A percentile compares a stretch with the other conserved stretches of the same genome.
These are phyloP conservation scores for Coniochaeta hoffmannii DNA, from an alignment of 2,329 filamentous ascomycete species.

Conservation along the genomic window DNA sequence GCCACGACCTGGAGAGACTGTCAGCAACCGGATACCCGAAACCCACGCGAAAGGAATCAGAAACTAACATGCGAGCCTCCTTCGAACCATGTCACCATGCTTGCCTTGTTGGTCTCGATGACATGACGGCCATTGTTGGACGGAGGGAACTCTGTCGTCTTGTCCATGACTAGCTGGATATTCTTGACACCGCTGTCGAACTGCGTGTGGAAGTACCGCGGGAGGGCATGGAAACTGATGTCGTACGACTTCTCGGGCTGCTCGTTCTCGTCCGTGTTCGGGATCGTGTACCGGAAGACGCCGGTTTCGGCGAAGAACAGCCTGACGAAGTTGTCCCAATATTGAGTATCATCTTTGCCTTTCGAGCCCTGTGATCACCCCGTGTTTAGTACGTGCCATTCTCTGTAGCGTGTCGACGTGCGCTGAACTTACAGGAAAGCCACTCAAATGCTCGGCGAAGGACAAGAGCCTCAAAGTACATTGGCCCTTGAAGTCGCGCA, in stretches of 20 bases:
- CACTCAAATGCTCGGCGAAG: constrained; percentile 55
- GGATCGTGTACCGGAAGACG: constrained; percentile 67
- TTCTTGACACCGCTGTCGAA: constrained; percentile 80
- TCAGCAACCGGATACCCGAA: constrained; percentile 16
- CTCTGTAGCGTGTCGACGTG: background rate
- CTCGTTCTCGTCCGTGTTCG: constrained; percentile 46
- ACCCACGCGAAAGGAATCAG: background rate
- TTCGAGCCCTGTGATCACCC: constrained; percentile 39
- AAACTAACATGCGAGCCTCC: constrained; percentile 71
- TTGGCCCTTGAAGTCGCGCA: constrained; percentile 45
- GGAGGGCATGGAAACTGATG: constrained; percentile 71
- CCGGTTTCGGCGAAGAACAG: constrained; percentile 75
- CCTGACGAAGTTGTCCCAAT: constrained; percentile 75
- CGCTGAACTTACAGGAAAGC: constrained; percentile 39
- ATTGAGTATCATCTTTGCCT: constrained; percentile 59
- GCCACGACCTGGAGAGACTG: constrained; percentile 57
- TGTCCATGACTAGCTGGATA: constrained; percentile 80
- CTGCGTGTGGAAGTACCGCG: constrained; percentile 84
- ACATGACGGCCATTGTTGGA: constrained; percentile 56
- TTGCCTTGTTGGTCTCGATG: constrained; percentile 70
- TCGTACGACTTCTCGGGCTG: constrained; percentile 73
- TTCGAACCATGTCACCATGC: constrained; percentile 83
- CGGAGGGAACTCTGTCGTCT: constrained; percentile 28
- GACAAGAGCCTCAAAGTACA: constrained; percentile 54
- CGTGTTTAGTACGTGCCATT: constrained; percentile 9